These are phyloP conservation scores for Myrica gale DNA, from an alignment of 306 rosid genomes.

Conservation along the genomic window DNA sequence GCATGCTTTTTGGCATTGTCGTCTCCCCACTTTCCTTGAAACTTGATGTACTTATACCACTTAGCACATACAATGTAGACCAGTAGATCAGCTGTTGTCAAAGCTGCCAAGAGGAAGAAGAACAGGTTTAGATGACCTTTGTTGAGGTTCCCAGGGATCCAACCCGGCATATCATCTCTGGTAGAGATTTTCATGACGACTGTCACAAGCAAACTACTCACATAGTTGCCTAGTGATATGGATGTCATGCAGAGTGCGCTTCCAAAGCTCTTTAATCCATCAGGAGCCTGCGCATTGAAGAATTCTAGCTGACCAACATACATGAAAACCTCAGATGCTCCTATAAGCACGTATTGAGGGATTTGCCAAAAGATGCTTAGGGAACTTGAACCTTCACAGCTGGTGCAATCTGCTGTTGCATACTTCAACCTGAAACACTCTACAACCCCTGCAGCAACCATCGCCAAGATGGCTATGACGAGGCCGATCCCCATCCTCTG, in stretches of 20 bases:
- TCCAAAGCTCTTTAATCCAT: constrained; percentile 77
- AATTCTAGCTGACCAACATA: constrained; percentile 78
- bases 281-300: constrained; percentile 77
- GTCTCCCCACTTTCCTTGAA: constrained; percentile 44
- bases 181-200: constrained; percentile 68
- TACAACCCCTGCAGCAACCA: constrained; percentile 66
- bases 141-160: constrained; percentile 80
- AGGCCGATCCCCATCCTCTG: constrained; percentile 88
- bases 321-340: constrained; percentile 87
- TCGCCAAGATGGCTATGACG: constrained; percentile 58
- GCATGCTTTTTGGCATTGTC: neutral
- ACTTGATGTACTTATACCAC: constrained; percentile 69
- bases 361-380: constrained; percentile 70
- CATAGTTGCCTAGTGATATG: constrained; percentile 74
- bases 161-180: constrained; percentile 54
- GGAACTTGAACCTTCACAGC: constrained; percentile 49
- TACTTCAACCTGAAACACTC: constrained; percentile 51
- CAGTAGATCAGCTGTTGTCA: constrained; percentile 51
- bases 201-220: constrained; percentile 65
- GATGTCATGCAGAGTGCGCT: constrained; percentile 86
- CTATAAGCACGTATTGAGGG: constrained; percentile 66
- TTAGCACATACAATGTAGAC: constrained; percentile 55
- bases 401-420: constrained; percentile 29
- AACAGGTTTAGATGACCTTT: constrained; percentile 68
- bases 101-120: constrained; percentile 66